Evolutionary conservation across 176 grass and related monocot species (phyloP).

Genomic region (Oryza nivara): DNA sequence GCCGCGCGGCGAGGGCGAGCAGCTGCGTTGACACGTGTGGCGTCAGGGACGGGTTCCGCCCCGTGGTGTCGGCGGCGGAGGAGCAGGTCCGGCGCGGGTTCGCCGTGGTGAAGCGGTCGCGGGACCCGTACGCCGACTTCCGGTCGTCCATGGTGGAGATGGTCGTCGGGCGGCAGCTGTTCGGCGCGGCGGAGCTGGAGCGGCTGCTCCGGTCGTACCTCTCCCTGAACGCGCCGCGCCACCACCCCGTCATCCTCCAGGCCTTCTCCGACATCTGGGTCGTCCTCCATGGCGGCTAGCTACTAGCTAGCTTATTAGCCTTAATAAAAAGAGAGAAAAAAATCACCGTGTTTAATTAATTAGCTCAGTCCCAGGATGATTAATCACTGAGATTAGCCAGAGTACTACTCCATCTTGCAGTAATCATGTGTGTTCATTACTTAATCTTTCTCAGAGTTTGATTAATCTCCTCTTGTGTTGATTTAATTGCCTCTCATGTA

Average conservation of each 20-base stretch:
- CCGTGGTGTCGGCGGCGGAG: conserved; percentile 53
- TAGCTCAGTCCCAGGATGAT: not conserved
- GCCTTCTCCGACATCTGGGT: conserved; percentile 98
- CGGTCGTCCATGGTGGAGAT: conserved; percentile 95
- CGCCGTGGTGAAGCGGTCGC: conserved; percentile 85
- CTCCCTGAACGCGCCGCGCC: conserved; percentile 73
- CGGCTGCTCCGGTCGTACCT: conserved; percentile 83
- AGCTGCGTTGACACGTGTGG: conserved; percentile 68
- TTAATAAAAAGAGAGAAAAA: not conserved
- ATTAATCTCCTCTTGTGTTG: not conserved
- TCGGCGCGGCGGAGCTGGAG: conserved; percentile 76
- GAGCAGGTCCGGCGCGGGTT: conserved; percentile 61
- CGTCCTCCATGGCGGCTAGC: conserved; percentile 65
- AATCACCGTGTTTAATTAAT: not conserved
- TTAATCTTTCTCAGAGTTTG: conserved; percentile 4
- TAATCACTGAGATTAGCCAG: not conserved
- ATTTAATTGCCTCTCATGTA: not conserved
- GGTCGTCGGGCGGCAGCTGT: conserved; percentile 80
- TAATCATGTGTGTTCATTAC: not conserved
- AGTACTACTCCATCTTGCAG: not conserved
- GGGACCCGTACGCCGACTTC: conserved; percentile 89
- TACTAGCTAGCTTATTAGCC: not conserved
- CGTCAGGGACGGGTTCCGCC: conserved; percentile 75
- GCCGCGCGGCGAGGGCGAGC: conserved; percentile 35
- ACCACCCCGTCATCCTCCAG: conserved; percentile 92